These are phyloP conservation scores for Termitomyces sp. DNA, from an alignment of 768 basidiomycete genomes.

Conservation along the genomic window DNA sequence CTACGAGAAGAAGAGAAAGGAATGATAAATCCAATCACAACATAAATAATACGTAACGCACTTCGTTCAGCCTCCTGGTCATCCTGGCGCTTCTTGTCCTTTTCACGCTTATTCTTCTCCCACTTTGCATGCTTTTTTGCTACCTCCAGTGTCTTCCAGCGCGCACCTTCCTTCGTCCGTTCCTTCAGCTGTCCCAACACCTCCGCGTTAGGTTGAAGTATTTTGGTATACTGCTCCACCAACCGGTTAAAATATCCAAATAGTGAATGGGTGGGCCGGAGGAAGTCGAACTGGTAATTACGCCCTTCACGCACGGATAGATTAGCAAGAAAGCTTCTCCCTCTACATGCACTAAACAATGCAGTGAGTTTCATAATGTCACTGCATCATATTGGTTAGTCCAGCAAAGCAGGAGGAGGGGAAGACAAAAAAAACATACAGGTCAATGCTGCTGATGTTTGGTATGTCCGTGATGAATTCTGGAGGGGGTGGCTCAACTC, in stretches of 20 bases:
- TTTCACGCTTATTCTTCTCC: constrained; percentile 79
- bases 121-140: constrained; percentile 80
- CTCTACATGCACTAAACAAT: constrained; percentile 89
- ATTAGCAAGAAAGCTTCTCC: constrained; percentile 77
- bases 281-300: constrained; percentile 97
- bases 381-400: constrained; percentile 32
- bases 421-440: constrained; percentile 53
- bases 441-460: constrained; percentile 80
- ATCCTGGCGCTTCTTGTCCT: constrained; percentile 81
- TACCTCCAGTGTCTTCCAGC: constrained; percentile 75
- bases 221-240: constrained; percentile 92
- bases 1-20: constrained; percentile 26
- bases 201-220: constrained; percentile 80
- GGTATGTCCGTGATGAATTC: constrained; percentile 87
- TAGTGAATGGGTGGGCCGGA: constrained; percentile 92
- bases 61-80: constrained; percentile 90
- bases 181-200: constrained; percentile 64
- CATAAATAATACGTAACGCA: constrained; percentile 31
- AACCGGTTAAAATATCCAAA: constrained; percentile 96
- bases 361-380: constrained; percentile 97
- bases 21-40: constrained; percentile 1
- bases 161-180: constrained; percentile 56
- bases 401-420: neutral
- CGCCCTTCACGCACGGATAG: constrained; percentile 87
- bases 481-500: constrained; percentile 69